Percentiles rank a stretch among this genome's conserved stretches.
Conservation (phyloP, 495 filamentous ascomycete genomes). For the Pseudotulostoma volvatum region DNA sequence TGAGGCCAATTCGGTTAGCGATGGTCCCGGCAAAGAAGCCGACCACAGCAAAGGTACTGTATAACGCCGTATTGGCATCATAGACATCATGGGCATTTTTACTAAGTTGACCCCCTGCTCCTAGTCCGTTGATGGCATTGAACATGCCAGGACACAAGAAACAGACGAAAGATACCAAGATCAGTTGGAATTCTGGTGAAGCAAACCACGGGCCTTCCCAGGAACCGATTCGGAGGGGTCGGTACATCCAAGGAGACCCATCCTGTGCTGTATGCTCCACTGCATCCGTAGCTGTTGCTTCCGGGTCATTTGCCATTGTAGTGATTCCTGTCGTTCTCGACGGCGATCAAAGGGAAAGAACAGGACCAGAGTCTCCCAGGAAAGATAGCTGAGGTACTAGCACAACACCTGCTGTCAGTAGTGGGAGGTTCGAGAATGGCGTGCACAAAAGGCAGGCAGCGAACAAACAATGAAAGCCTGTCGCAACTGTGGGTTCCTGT, state of each 20-base stretch:
- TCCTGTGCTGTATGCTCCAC: no score
- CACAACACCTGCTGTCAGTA: no score
- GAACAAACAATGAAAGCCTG: no score
- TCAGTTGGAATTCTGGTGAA: slow-evolving; percentile 55
- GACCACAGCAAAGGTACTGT: slow-evolving; percentile 72
- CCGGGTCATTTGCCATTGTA: no score
- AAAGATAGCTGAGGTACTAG: no score
- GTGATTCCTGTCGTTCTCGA: no score
- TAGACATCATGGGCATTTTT: slow-evolving; percentile 44
- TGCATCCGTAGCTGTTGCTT: no score
- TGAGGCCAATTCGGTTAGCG: slow-evolving; percentile 60
- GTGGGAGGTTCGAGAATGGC: no score
- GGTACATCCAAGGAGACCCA: slow-evolving; percentile 51
- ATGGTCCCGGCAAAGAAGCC: slow-evolving; percentile 77
- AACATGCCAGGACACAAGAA: slow-evolving; percentile 83
- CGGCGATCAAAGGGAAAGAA: no score
- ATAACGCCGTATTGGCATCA: slow-evolving; percentile 55
- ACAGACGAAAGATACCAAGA: slow-evolving; percentile 69
- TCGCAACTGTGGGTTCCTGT: no score
- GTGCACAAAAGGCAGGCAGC: no score
- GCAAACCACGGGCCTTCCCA: slow-evolving; percentile 53
- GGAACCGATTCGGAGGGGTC: slow-evolving; percentile 37
- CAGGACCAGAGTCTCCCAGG: no score
- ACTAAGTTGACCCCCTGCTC: slow-evolving; percentile 49
- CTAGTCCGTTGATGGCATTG: slow-evolving; percentile 62